Evolutionary conservation across 2,329 filamentous ascomycete species (phyloP).

Genomic region (Teratosphaeriaceae sp.): DNA sequence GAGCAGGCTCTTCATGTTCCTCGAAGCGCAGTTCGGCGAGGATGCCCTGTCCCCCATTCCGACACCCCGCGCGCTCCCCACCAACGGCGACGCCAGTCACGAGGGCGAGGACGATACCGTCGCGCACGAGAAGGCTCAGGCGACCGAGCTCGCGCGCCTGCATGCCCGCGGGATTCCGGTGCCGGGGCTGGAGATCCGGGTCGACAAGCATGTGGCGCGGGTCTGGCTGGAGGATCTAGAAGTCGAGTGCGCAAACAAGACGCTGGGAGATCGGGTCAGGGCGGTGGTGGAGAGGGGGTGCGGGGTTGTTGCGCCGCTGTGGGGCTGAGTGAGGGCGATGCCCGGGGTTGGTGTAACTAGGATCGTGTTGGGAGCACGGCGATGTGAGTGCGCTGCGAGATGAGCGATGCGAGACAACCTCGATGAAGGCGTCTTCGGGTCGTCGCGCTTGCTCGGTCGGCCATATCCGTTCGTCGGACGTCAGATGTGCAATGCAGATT

Average conservation of each 20-base stretch:
- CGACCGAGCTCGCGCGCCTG: constrained; percentile 66
- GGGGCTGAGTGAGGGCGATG: too few species aligned
- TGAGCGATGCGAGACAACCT: too few species aligned
- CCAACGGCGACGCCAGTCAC: not conserved
- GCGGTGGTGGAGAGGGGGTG: constrained; percentile 78
- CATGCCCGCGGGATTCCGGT: constrained; percentile 84
- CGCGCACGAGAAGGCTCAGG: constrained; percentile 49
- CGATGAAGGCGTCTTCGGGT: too few species aligned
- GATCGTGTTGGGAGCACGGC: too few species aligned
- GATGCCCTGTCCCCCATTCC: constrained; percentile 76
- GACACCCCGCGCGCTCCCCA: too few species aligned
- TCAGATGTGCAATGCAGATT: too few species aligned
- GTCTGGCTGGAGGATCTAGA: constrained; percentile 91
- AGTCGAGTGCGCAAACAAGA: constrained; percentile 73
- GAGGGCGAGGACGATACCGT: constrained; percentile 27
- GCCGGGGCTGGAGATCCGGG: constrained; percentile 76
- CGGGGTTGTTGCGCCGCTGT: constrained; percentile 20
- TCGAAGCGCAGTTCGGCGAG: constrained; percentile 90
- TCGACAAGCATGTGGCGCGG: constrained; percentile 80
- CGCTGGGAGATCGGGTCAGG: constrained; percentile 72
- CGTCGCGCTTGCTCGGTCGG: too few species aligned
- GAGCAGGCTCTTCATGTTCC: constrained; percentile 83
- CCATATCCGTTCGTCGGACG: too few species aligned
- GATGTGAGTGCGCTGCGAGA: too few species aligned
- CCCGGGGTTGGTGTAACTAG: too few species aligned